Conservation (phyloP, 2,329 filamentous ascomycete genomes). For the Penicillium hordei region DNA sequence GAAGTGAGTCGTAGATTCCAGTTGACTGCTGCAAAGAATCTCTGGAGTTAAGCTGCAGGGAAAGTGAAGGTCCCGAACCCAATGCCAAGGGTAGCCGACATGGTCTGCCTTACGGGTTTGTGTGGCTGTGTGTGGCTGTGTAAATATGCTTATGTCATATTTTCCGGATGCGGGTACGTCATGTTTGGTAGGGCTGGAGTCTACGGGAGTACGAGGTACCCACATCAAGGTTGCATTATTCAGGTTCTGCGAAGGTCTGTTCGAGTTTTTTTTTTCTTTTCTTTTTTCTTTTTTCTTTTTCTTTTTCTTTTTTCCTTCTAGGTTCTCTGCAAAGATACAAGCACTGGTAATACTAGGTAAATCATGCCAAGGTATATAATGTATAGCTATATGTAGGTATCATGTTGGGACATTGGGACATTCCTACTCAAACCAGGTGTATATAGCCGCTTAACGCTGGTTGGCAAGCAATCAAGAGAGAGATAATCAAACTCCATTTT, state of each 20-base stretch:
- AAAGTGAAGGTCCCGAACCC: background rate
- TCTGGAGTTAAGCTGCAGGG: background rate
- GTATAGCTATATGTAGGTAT: background rate
- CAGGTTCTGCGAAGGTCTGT: background rate
- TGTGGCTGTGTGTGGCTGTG: conserved; percentile 16
- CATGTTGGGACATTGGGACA: background rate
- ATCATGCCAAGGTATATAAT: background rate
- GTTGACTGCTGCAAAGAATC: background rate
- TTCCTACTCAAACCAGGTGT: background rate
- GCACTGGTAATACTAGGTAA: background rate
- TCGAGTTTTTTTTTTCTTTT: background rate
- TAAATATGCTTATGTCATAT: conserved; percentile 8
- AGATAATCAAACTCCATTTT: background rate
- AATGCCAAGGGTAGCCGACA: conserved; percentile 8
- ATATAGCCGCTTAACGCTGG: background rate
- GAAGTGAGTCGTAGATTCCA: background rate
- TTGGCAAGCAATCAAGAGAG: background rate
- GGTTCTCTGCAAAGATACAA: background rate
- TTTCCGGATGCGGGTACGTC: conserved; percentile 23
- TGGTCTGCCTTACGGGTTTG: background rate
- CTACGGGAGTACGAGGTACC: background rate
- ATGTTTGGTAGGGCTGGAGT: conserved; percentile 14
- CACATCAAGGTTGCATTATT: background rate
- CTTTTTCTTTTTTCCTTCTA: no score
- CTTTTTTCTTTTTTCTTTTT: background rate